A percentile compares a stretch with the other conserved stretches of the same genome.
phyloP scores from a whole-genome alignment of 164 flowering plant species.

The Sedum album region DNA sequence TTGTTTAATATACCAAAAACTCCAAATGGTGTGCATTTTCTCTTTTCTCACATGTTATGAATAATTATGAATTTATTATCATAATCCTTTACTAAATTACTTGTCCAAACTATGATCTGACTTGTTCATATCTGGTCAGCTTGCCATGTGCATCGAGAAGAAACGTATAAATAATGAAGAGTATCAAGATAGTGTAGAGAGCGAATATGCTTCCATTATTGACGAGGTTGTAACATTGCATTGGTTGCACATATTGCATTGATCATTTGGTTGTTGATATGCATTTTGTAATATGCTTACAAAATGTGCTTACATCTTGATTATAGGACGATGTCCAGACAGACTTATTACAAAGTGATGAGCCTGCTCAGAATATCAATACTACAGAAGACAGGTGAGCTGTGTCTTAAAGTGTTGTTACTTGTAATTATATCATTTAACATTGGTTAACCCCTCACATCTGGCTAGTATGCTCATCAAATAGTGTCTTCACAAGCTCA shows the following conservation, averaged over 20 bases:
- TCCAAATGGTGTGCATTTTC: slow-evolving; percentile 65
- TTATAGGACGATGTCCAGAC: slow-evolving; percentile 32
- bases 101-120: not conserved
- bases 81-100: not conserved
- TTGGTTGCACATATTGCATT: not conserved
- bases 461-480: not conserved
- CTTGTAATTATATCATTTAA: slow-evolving; percentile 11
- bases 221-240: slow-evolving; percentile 20
- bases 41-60: not conserved
- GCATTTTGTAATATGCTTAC: not conserved
- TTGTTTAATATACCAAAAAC: slow-evolving; percentile 83
- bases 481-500: not conserved
- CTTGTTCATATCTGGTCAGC: slow-evolving; percentile 36
- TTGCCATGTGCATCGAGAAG: slow-evolving; percentile 82
- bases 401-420: slow-evolving; percentile 45
- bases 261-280: no score
- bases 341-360: slow-evolving; percentile 10
- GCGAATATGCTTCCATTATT: slow-evolving; percentile 16
- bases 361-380: slow-evolving; percentile 18
- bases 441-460: not conserved
- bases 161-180: slow-evolving; percentile 32
- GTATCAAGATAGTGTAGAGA: slow-evolving; percentile 31
- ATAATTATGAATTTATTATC: not conserved
- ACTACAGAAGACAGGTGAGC: slow-evolving; percentile 65
- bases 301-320: not conserved